Percentiles rank a stretch among this genome's conserved stretches.
These are phyloP conservation scores for Camelina laxa DNA, from an alignment of 345 rosid genomes.

Conservation along the genomic window DNA sequence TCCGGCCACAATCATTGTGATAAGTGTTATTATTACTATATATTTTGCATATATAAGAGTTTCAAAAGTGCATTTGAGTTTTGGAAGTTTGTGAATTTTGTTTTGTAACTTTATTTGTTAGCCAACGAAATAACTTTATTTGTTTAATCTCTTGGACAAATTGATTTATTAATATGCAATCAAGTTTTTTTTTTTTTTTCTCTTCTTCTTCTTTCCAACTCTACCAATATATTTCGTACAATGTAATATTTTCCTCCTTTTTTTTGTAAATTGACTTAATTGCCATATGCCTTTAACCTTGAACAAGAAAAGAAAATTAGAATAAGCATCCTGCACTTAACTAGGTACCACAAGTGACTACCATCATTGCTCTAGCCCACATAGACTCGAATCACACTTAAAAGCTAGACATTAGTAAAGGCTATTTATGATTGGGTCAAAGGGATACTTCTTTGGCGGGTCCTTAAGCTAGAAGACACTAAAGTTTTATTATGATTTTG, in stretches of 20 bases:
- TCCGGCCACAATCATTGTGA: conserved; percentile 18
- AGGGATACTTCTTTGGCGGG: background rate
- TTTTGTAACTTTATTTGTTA: background rate
- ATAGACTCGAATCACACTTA: background rate
- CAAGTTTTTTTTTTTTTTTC: too few relatives aligned
- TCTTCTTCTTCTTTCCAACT: too few relatives aligned
- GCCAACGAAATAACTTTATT: too few relatives aligned
- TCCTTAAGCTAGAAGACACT: background rate
- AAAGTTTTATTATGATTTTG: background rate
- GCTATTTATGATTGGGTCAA: background rate
- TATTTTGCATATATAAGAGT: conserved; percentile 13
- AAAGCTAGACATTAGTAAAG: background rate
- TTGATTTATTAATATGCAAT: too few relatives aligned
- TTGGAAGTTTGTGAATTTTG: conserved; percentile 21
- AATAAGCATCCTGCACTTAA: background rate
- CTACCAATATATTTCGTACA: too few relatives aligned
- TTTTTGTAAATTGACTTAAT: too few relatives aligned
- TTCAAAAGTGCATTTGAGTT: conserved; percentile 27
- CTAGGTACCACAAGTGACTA: background rate
- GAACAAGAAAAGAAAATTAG: too few relatives aligned
- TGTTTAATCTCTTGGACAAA: too few relatives aligned
- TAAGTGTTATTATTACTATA: background rate
- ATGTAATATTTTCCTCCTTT: too few relatives aligned
- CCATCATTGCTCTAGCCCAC: background rate
- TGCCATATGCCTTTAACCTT: too few relatives aligned